These are phyloP conservation scores for Ophiobolus disseminans DNA, from an alignment of 2,329 filamentous ascomycete genomes.

Conservation along the genomic window DNA sequence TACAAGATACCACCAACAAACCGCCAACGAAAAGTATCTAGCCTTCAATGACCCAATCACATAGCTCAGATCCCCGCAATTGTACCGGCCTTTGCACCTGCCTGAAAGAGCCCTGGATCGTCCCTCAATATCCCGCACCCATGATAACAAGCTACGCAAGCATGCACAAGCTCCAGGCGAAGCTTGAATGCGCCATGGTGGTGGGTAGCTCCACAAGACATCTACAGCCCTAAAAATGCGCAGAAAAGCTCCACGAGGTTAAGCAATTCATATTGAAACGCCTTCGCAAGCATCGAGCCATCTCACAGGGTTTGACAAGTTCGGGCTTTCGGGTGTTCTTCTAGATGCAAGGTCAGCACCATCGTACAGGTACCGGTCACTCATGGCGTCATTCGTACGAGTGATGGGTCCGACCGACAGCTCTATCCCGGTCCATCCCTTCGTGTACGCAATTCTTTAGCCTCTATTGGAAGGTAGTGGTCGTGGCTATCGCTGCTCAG, in stretches of 20 bases:
- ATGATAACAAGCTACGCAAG: constrained; percentile 27
- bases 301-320: too few species aligned
- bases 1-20: too few species aligned
- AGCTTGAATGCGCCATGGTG: constrained; percentile 9
- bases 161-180: constrained; percentile 19
- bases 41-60: neutral
- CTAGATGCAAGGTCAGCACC: too few species aligned
- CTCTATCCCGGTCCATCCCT: constrained; percentile 8
- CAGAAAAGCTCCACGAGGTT: neutral
- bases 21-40: too few species aligned
- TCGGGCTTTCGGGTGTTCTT: too few species aligned
- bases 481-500: constrained; percentile 8
- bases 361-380: neutral
- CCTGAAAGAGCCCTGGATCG: constrained; percentile 23
- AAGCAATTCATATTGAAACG: too few species aligned
- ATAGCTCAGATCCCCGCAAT: too few species aligned
- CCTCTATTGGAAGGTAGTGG: constrained; percentile 22
- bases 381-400: constrained; percentile 13
- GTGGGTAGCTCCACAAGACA: constrained; percentile 1
- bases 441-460: constrained; percentile 9
- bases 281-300: too few species aligned
- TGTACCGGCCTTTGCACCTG: constrained; percentile 15
- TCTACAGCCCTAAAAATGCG: too few species aligned
- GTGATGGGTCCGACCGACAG: constrained; percentile 3
- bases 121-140: constrained; percentile 1